Base-by-base conservation (phyloP, 192 early-diverging fungal species). In the Phycomyces nitens region DNA sequence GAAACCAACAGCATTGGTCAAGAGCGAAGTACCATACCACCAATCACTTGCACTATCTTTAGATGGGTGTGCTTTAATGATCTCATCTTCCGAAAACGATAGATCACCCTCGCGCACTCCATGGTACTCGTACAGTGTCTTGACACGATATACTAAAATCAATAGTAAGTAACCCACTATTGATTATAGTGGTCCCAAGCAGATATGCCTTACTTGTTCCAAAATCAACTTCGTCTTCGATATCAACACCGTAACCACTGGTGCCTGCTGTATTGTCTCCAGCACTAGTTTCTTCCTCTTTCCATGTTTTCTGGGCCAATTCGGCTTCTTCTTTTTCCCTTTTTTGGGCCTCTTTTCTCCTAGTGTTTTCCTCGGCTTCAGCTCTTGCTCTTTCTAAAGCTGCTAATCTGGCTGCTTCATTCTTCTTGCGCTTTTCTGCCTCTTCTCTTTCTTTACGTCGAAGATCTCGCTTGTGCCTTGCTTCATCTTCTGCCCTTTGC, bases 11-110 rank as follows among this genome's bases (percentile, higher is more conserved):
- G 51, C 49, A 10, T 79, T 67, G 0, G 65, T 66, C 16, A 67
- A 56, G 20, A 71, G 39, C 5, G 61, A 65, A 16, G 68, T 73
- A 20, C 88, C 86, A 75, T 75, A 86, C 58, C 86, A 76, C 88
- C 88, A 89, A 49, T 89, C 87, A 29, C 84, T 86, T 18, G 83
- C 68, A 53, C 81, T 86, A 47, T 76, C 72, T 67, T 84, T 77
- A 5, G 74, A 70, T 16, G 74, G 74, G 39, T 76, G 65, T 12
- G 87, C 88, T 16, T 77, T 74, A 29, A 89, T 15, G 5, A 80
- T 69, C 38, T 84, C 82, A 51, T 77, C 79, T 39, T 73, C 73
- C 15, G 40, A 55, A 42, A 89, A 64, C 18, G 60, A 53, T 16
- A 89, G 63, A 64, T 89, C 87, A 50, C 89, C 85, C n/a, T 74